Percentiles rank a stretch among this genome's conserved stretches.
Evolutionary conservation across 2,329 filamentous ascomycete genomes (phyloP).

Genomic region (Ambrosiella xylebori): DNA sequence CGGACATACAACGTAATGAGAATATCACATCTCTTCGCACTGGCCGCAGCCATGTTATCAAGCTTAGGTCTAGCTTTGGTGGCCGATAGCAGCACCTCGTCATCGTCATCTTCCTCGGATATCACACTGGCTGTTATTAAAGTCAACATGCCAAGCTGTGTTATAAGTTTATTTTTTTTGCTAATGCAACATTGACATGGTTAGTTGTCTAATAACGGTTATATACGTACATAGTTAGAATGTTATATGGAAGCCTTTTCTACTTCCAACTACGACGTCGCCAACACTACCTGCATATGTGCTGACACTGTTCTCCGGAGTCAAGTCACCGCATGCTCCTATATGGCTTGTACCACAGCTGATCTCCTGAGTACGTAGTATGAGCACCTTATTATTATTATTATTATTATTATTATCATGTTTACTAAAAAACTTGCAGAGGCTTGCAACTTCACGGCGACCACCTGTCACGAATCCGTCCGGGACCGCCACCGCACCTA

Average conservation of each 20-base stretch:
- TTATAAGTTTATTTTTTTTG: constrained; percentile 16
- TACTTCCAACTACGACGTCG: constrained; percentile 17
- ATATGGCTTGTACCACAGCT: constrained; percentile 14
- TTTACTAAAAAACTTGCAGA: constrained; percentile 1
- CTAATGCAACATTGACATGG: background rate
- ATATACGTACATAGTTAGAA: constrained; percentile 14
- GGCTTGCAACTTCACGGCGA: constrained; percentile 15
- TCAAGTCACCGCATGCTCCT: constrained; percentile 18
- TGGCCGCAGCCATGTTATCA: background rate
- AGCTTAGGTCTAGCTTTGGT: too few relatives aligned
- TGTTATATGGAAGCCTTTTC: constrained; percentile 17
- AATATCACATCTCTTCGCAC: background rate
- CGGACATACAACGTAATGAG: background rate
- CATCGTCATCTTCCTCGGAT: background rate
- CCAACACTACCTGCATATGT: constrained; percentile 20
- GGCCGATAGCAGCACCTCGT: background rate
- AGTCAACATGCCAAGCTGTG: constrained; percentile 18
- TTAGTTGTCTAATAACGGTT: background rate
- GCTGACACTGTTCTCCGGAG: constrained; percentile 17
- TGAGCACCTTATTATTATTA: background rate
- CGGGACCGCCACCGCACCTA: constrained; percentile 21
- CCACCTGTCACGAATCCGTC: constrained; percentile 17
- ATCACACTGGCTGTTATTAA: background rate
- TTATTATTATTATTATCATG: background rate
- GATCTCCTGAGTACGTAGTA: constrained; percentile 1